A percentile compares a stretch with the other conserved stretches of the same genome.
Conservation (phyloP, 2,329 filamentous ascomycete genomes). For the Cercospora beticola region DNA sequence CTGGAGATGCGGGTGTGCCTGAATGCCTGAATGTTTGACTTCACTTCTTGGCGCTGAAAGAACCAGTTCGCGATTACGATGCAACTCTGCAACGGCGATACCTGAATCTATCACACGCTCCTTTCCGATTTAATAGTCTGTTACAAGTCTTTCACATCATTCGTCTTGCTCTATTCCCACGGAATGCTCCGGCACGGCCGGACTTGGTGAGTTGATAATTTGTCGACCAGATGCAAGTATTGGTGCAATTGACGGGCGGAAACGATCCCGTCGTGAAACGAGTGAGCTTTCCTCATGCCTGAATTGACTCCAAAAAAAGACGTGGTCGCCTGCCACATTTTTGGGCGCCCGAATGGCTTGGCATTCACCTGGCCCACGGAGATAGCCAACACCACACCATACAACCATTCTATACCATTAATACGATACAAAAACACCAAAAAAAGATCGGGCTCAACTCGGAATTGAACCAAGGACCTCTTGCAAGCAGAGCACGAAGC, state of each 20-base stretch:
- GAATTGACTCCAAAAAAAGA: not conserved
- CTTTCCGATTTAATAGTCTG: not conserved
- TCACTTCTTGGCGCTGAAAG: not conserved
- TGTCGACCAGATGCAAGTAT: not conserved
- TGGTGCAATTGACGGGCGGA: not conserved
- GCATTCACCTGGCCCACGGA: not conserved
- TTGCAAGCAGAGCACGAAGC: slow-evolving; percentile 5
- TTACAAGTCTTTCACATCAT: not conserved
- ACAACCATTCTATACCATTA: not conserved
- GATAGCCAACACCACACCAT: not conserved
- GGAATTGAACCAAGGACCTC: slow-evolving; percentile 17
- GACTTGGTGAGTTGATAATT: not conserved
- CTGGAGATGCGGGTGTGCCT: not conserved
- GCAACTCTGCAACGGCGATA: not conserved
- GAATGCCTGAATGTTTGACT: not conserved
- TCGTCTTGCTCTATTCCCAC: not conserved
- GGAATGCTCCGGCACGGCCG: not conserved
- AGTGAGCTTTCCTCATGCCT: not conserved
- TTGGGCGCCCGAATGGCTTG: not conserved
- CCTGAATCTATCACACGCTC: not conserved
- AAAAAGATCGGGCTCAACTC: slow-evolving; percentile 5
- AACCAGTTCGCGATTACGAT: not conserved
- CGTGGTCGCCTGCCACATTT: not conserved
- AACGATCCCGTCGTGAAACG: not conserved
- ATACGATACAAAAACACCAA: not conserved